Base-by-base conservation (phyloP, 169 alveolate genomes). In the Babesia divergens region DNA sequence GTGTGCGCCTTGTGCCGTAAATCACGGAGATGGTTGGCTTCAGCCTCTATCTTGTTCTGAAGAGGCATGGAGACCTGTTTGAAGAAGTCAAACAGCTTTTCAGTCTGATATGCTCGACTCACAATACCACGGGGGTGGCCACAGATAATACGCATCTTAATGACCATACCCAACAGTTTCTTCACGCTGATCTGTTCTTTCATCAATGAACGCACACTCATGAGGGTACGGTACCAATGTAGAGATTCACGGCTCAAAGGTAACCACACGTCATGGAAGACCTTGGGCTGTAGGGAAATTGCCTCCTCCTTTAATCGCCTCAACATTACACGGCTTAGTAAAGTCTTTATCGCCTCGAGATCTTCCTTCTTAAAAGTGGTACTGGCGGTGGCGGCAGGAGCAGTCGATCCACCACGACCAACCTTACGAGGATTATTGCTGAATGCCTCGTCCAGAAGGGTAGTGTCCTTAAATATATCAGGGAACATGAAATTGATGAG, bases 401-500 rank as follows among this genome's bases (percentile, higher is more conserved):
- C 56, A 55, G 22, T 80, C 24, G 46, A 22, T 1, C 7, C 34
- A 31, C 29, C 18, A 22, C 56, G 69, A 42, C 37, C 68, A 37
- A 2, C 58, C 35, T 38, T 71, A 18, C 44, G 31, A 35, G 49
- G 51, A 11, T 29, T 31, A 44, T 44, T 18, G 8, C 65, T 32
- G 42, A 47, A 54, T 62, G 90, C 95, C 85, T 95, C 95, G 60
- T 96, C 99, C 84, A 97, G 94, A 29, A 95, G 93, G 65, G 94
- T 97, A 7, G 98, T 86, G 42, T 96, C 96, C 75, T 94, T 91
- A 84, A 97, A 94, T 29, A 98, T 92, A 75, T 97, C 99, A 22
- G 99, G 99, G 91, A 95, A 97, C 68, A 97, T 94, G 87, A 95
- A 96, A 80, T 95, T 95, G 54, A 95, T 80, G 34, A 96, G 88